Conservation (phyloP, 2,329 filamentous ascomycete genomes). For the Cercospora zeae-maydis region DNA sequence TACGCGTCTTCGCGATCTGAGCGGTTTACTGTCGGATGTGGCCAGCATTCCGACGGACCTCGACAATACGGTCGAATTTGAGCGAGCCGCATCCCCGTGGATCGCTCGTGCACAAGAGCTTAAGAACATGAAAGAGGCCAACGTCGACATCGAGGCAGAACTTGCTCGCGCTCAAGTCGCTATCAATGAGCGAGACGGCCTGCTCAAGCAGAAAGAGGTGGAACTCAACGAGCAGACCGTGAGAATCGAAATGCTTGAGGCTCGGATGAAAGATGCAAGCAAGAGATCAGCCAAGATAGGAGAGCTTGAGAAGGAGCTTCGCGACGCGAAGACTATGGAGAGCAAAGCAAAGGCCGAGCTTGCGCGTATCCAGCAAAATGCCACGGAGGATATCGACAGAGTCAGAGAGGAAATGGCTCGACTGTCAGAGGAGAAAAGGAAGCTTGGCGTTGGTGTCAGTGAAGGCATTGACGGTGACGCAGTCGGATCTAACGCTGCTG, state of each 20-base stretch:
- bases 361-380: constrained; percentile 25
- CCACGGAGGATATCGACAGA: constrained; percentile 29
- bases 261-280: constrained; percentile 77
- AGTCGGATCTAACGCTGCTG: constrained; percentile 65
- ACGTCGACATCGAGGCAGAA: constrained; percentile 80
- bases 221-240: constrained; percentile 82
- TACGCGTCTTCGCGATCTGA: constrained; percentile 63
- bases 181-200: constrained; percentile 66
- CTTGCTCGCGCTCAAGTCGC: constrained; percentile 76
- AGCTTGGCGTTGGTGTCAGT: constrained; percentile 50
- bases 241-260: constrained; percentile 88
- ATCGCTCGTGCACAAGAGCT: constrained; percentile 75
- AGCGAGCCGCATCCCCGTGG: constrained; percentile 75
- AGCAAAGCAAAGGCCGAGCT: constrained; percentile 51
- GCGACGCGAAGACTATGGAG: constrained; percentile 44
- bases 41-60: constrained; percentile 55
- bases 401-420: constrained; percentile 32
- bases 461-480: constrained; percentile 60
- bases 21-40: constrained; percentile 65
- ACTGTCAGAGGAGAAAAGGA: constrained; percentile 27
- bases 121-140: constrained; percentile 73
- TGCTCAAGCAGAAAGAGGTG: constrained; percentile 59
- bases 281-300: constrained; percentile 69
- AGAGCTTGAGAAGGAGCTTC: constrained; percentile 53
- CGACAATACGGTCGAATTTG: constrained; percentile 54